Conservation (phyloP, 768 basidiomycete genomes). For the Phlegmacium glaucopus region DNA sequence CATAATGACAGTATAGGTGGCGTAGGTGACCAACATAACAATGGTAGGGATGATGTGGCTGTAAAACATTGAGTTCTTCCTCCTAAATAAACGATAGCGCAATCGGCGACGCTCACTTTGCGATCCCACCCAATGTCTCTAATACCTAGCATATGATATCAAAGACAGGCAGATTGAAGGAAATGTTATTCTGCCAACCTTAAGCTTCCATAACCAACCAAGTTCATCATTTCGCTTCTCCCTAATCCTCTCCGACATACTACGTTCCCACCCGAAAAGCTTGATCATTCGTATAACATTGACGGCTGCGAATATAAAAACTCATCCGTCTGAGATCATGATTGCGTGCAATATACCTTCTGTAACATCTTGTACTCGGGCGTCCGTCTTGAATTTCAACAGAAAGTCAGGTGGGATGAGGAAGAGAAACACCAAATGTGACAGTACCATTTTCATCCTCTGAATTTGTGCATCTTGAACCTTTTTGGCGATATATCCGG, state of each 20-base stretch:
- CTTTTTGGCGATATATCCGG: slow-evolving; percentile 49
- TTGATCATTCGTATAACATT: too few relatives aligned
- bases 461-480: slow-evolving; percentile 51
- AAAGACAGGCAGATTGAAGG: slow-evolving; percentile 41
- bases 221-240: slow-evolving; percentile 64
- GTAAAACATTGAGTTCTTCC: neutral
- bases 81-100: neutral
- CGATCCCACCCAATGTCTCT: neutral
- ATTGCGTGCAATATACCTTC: too few relatives aligned
- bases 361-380: too few relatives aligned
- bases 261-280: too few relatives aligned
- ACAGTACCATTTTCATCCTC: too few relatives aligned
- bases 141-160: slow-evolving; percentile 3
- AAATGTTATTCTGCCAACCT: slow-evolving; percentile 35
- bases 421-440: too few relatives aligned
- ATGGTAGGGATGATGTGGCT: slow-evolving; percentile 11
- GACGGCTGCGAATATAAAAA: too few relatives aligned
- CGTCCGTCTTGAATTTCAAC: too few relatives aligned
- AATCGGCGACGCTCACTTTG: slow-evolving; percentile 3
- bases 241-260: slow-evolving; percentile 48
- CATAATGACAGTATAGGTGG: slow-evolving; percentile 36
- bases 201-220: slow-evolving; percentile 45
- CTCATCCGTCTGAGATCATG: too few relatives aligned
- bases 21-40: neutral
- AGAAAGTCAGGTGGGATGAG: too few relatives aligned